Base-by-base conservation (phyloP, 2,329 filamentous ascomycete genomes). In the Xylaria sp. region DNA sequence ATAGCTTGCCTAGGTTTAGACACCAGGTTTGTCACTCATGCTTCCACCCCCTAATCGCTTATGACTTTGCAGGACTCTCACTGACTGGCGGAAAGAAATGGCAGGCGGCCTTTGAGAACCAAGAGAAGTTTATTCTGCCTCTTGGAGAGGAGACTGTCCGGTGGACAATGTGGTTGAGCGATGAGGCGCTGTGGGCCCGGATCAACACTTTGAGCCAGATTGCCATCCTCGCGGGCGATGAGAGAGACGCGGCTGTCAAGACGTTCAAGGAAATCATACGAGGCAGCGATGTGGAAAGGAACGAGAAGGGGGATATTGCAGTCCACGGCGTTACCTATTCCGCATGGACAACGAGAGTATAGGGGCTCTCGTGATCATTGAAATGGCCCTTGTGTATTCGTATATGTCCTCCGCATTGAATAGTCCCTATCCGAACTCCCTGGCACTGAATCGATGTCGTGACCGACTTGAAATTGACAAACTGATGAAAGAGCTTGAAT, bases 141-240 rank as follows among this genome's bases (percentile, higher is more conserved):
- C 73, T 90, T 5, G 80, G 80, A 8, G 81, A 87, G 68, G 76
- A 83, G 35, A 75, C 72, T 35, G 75, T 84, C 52, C 74, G 77
- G 52, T 88, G 85, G 77, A 82, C 80, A 19, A 79, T 83, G 0
- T 83, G 80, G 78, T 70, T 89, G 59, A 76, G 72, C 34, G 79
- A 80, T 59, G 81, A 89, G 54, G 80, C 78, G 57, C 73, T 90
- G 53, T 89, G 86, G 83, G 78, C 81, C 56, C 79, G 89, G 42
- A 79, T 87, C 60, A 78, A 77, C 52, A 91, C 88, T 10, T 74
- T 91, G 59, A 89, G 86, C 67, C 87, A 90, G 69, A 81, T 91
- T 62, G 81, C 84, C 3, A 77, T 86, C 55, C 73, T 89, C 10
- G 71, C 80, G 52, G 82, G 78, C 1, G 75, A 79, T 56, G 76